phyloP scores from a whole-genome alignment of 78 protist genomes.

The Goniomonas avonlea region DNA sequence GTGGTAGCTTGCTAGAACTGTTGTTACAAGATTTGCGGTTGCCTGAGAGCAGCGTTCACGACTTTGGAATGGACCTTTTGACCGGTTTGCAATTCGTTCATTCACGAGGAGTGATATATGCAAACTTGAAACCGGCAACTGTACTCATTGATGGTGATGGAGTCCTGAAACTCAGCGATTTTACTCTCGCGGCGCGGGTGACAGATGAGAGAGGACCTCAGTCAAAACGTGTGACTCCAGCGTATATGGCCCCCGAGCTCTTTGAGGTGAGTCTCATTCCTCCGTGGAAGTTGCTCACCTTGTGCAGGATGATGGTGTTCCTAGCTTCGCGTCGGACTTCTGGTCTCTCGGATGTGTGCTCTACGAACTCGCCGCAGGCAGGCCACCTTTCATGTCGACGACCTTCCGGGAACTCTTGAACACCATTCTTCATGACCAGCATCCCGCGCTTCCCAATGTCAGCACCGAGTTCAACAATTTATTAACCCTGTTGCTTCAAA shows the following conservation, averaged over 20 bases:
- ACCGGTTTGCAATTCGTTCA: slow-evolving; percentile 47
- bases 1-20: slow-evolving; percentile 24
- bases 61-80: slow-evolving; percentile 31
- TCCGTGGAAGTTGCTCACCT: too few relatives aligned
- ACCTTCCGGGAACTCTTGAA: background rate
- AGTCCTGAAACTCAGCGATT: slow-evolving; percentile 33
- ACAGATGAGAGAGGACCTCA: background rate
- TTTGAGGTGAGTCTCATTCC: slow-evolving; percentile 7
- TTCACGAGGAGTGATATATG: slow-evolving; percentile 24
- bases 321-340: slow-evolving; percentile 43
- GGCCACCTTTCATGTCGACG: slow-evolving; percentile 34
- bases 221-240: slow-evolving; percentile 37
- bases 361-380: slow-evolving; percentile 37
- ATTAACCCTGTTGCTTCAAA: too few relatives aligned
- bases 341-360: slow-evolving; percentile 62
- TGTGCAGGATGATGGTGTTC: slow-evolving; percentile 2
- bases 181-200: slow-evolving; percentile 26
- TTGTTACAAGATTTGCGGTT: slow-evolving; percentile 32
- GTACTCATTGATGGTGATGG: slow-evolving; percentile 48
- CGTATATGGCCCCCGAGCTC: slow-evolving; percentile 66
- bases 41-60: slow-evolving; percentile 21
- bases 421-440: too few relatives aligned
- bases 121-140: slow-evolving; percentile 46
- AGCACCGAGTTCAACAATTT: too few relatives aligned
- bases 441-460: too few relatives aligned